A percentile compares a stretch with the other conserved stretches of the same genome.
Conservation (phyloP, 768 basidiomycete genomes). For the Paxillus ammoniavirescens region DNA sequence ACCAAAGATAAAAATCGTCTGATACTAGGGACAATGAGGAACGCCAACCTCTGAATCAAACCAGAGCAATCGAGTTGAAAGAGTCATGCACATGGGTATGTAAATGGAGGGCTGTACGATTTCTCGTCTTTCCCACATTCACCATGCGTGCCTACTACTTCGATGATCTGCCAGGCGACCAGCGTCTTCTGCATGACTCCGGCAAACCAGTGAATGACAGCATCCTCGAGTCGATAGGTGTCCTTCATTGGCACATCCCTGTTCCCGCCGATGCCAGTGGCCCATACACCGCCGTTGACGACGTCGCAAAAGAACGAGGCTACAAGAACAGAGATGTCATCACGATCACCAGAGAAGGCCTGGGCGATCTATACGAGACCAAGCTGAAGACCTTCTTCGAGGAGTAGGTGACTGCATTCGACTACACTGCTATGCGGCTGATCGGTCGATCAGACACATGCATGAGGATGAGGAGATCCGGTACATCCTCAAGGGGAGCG, state of each 20-base stretch:
- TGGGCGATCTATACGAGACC: conserved; percentile 81
- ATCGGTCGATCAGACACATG: conserved; percentile 59
- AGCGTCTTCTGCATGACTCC: conserved; percentile 77
- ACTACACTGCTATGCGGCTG: background rate
- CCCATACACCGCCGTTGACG: conserved; percentile 53
- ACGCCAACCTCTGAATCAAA: too few relatives aligned
- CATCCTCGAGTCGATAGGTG: conserved; percentile 54
- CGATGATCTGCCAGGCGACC: conserved; percentile 76
- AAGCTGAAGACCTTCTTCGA: conserved; percentile 83
- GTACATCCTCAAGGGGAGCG: conserved; percentile 82
- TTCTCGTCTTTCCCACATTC: background rate
- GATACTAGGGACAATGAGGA: too few relatives aligned
- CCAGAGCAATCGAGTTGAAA: too few relatives aligned
- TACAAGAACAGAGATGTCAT: conserved; percentile 87
- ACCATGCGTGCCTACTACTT: conserved; percentile 74
- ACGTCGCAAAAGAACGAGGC: conserved; percentile 60
- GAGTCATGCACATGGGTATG: too few relatives aligned
- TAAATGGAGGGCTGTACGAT: too few relatives aligned
- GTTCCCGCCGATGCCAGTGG: conserved; percentile 38
- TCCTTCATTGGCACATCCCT: conserved; percentile 68
- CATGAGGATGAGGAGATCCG: conserved; percentile 97
- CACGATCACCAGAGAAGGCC: conserved; percentile 70
- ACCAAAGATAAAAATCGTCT: too few relatives aligned
- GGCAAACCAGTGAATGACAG: conserved; percentile 50
- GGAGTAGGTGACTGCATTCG: conserved; percentile 50